Percentiles rank a stretch among this genome's conserved stretches.
Conservation (phyloP, 495 filamentous ascomycete species). For the Penicillium coffeae region DNA sequence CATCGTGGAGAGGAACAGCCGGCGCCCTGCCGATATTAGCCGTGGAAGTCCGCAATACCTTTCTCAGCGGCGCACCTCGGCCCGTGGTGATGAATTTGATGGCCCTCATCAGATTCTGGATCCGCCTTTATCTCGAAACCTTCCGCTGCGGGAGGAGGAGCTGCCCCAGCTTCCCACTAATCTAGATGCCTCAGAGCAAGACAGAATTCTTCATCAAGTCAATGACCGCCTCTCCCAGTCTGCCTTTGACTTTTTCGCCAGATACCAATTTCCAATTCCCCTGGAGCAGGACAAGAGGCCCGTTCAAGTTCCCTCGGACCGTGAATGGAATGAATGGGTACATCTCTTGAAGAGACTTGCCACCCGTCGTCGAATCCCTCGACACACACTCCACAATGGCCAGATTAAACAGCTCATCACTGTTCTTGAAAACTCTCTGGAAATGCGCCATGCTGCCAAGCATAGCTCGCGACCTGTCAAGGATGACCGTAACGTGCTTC, state of each 20-base stretch:
- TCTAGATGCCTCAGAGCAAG: constrained; percentile 77
- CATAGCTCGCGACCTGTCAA: constrained; percentile 79
- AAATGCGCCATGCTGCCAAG: constrained; percentile 81
- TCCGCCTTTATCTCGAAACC: constrained; percentile 57
- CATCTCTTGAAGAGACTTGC: constrained; percentile 82
- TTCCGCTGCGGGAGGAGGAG: constrained; percentile 71
- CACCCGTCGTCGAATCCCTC: constrained; percentile 79
- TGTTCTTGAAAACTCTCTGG: constrained; percentile 75
- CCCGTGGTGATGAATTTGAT: constrained; percentile 78
- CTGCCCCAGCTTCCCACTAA: constrained; percentile 78
- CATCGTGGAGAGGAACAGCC: constrained; percentile 37
- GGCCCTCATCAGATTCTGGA: constrained; percentile 77
- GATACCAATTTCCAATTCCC: constrained; percentile 85
- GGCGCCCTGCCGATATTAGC: constrained; percentile 38
- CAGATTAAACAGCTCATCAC: constrained; percentile 88
- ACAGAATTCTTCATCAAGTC: constrained; percentile 70
- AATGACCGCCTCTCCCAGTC: constrained; percentile 81
- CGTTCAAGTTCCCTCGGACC: constrained; percentile 72
- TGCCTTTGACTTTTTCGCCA: constrained; percentile 84
- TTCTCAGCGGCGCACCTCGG: constrained; percentile 69
- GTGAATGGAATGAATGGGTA: constrained; percentile 92
- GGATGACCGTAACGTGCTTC: constrained; percentile 85
- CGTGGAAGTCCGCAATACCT: constrained; percentile 51
- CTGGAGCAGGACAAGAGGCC: constrained; percentile 74
- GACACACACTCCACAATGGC: constrained; percentile 77